Conservation (phyloP, 139 green algal species). For the Picochlorum sp. region DNA sequence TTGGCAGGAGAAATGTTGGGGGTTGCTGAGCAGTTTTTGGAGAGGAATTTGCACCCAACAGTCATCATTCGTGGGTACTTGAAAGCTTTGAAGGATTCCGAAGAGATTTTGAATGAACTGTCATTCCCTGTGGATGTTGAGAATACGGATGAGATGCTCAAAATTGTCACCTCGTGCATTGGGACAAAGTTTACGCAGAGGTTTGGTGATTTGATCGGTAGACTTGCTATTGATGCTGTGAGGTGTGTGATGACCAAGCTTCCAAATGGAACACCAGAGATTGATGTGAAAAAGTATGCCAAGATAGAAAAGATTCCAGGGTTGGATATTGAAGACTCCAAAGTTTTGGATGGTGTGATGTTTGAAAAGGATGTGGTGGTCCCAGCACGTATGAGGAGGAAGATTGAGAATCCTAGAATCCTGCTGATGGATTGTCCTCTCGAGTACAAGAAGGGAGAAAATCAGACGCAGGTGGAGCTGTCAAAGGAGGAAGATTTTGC, state of each 20-base stretch:
- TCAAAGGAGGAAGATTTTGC: conserved; percentile 93
- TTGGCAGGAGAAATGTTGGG: conserved; percentile 93
- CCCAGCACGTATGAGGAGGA: conserved; percentile 87
- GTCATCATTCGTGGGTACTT: conserved; percentile 87
- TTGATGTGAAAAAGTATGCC: conserved; percentile 97
- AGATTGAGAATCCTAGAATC: conserved; percentile 89
- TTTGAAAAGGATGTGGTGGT: conserved; percentile 98
- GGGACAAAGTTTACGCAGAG: conserved; percentile 96
- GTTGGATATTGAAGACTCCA: conserved; percentile 71
- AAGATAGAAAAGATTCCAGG: conserved; percentile 98
- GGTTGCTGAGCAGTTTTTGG: conserved; percentile 85
- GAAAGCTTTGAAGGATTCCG: conserved; percentile 75
- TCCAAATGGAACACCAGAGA: conserved; percentile 59
- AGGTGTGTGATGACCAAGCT: conserved; percentile 57
- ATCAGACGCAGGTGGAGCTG: conserved; percentile 98
- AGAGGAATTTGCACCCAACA: conserved; percentile 92
- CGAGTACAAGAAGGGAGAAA: conserved; percentile 99
- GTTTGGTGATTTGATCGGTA: conserved; percentile 88
- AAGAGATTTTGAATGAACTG: conserved; percentile 76
- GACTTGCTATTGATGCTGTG: conserved; percentile 93
- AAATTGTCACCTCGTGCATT: conserved; percentile 91
- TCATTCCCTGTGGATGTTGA: conserved; percentile 84
- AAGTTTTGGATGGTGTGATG: conserved; percentile 92
- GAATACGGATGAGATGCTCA: conserved; percentile 83
- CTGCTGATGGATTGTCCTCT: conserved; percentile 97